These are phyloP conservation scores for Chlorella sp. DNA, from an alignment of 139 green algal genomes.

Conservation along the genomic window DNA sequence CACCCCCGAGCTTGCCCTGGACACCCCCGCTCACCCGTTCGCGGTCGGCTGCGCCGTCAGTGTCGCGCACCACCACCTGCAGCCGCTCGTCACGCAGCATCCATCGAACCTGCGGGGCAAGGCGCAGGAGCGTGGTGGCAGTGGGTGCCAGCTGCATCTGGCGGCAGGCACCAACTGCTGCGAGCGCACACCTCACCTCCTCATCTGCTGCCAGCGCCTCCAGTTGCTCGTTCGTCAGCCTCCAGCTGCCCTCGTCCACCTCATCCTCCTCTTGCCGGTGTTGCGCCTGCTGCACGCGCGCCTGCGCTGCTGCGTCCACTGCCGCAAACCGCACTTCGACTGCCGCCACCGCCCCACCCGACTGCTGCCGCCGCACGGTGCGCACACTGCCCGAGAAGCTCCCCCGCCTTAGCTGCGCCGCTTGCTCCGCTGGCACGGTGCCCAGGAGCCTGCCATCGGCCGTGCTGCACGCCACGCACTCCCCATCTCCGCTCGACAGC, in stretches of 20 bases:
- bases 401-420: not conserved
- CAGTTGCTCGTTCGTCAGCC: constrained; percentile 7
- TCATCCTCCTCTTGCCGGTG: not conserved
- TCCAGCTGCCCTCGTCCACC: not conserved
- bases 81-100: constrained; percentile 46
- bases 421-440: constrained; percentile 14
- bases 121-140: not conserved
- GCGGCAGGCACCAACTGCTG: not conserved
- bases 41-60: constrained; percentile 41
- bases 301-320: not conserved
- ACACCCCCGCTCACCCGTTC: constrained; percentile 30
- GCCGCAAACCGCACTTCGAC: not conserved
- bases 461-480: constrained; percentile 5
- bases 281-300: not conserved
- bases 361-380: constrained; percentile 7
- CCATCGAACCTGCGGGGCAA: constrained; percentile 17
- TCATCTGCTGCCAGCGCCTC: constrained; percentile 15
- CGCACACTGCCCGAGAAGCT: constrained; percentile 17
- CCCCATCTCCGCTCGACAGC: not conserved
- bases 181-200: not conserved
- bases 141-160: not conserved
- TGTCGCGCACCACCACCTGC: constrained; percentile 38
- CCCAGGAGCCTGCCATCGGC: not conserved
- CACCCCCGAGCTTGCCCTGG: not conserved
- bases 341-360: not conserved